Evolutionary conservation across 2,329 filamentous ascomycete species (phyloP).

Genomic region (Talaromyces sp.): DNA sequence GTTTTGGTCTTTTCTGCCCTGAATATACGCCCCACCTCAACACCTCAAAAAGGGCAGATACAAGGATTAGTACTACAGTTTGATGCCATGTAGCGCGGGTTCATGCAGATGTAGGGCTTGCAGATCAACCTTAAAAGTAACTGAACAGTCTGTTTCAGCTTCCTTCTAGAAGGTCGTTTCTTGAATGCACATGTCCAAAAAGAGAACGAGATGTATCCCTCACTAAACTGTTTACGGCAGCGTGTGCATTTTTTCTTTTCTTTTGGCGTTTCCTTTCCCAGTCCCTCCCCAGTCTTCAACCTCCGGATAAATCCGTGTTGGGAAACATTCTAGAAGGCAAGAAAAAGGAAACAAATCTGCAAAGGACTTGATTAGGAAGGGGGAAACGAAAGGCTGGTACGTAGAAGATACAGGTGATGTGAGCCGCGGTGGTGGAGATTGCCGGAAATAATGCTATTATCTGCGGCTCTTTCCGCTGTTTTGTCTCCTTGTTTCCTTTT

Average conservation of each 20-base stretch:
- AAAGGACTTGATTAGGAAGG: not conserved
- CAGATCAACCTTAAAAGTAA: not conserved
- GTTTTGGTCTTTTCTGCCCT: not conserved
- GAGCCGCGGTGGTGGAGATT: not conserved
- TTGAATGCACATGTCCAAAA: not conserved
- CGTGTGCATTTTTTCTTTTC: not conserved
- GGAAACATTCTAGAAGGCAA: not conserved
- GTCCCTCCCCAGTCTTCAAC: not conserved
- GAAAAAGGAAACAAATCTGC: not conserved
- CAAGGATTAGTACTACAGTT: not conserved
- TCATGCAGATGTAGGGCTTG: not conserved
- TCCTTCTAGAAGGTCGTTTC: not conserved
- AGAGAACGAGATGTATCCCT: not conserved
- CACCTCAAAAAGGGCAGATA: not conserved
- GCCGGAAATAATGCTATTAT: not conserved
- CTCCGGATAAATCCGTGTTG: not conserved
- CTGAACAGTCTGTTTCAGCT: not conserved
- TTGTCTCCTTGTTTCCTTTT: no score
- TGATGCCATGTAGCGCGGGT: not conserved
- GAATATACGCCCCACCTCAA: not conserved
- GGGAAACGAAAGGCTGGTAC: not conserved
- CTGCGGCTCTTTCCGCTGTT: not conserved
- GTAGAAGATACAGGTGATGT: no score
- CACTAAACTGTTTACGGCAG: not conserved
- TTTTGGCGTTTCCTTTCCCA: not conserved